Evolutionary conservation across 768 basidiomycete species (phyloP), one percentile per base, ranked within the genome.

Genomic region (Tubosaeta sp.): DNA sequence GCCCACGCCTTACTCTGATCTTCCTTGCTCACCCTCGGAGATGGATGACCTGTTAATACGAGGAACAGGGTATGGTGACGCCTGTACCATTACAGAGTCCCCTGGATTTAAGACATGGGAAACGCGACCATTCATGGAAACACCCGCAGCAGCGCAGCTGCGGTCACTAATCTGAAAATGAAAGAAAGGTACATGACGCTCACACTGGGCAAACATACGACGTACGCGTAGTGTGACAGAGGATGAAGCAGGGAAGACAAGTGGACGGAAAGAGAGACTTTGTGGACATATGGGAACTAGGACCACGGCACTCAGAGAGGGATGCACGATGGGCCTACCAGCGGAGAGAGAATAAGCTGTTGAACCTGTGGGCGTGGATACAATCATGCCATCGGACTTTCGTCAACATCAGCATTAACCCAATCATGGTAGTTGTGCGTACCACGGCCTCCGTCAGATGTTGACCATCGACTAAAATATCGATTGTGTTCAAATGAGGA

Each of bases 281-380:
- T 94, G 80, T 43, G 94, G 94, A 61, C 92, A 94, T 57, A 97
- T 95, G n/a, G 94, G 94, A 1, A 94, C 95, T 36, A 97, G 73
- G 13, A 97, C 87, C 45, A 96, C 78, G 1, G 93, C 90, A 52
- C 88, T 89, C 34, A 94, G 73, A 3, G 90, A 90, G 3, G 94
- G 94, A 56, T 96, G 94, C 0, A 96, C 92, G 58, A 97, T 96
- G 4, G 94, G 94, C 22, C 94, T 94, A 30, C 94, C 94, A 1
- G 94, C 90, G 3, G 93, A 95, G 21, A 97, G 77, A 1, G 94
- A 96, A 69, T 97, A 96, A 14, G 94, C 94, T 4, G 94, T 96
- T 19, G 94, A 96, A 6, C 94, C 94, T 3, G 94, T 97, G 19
- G 94, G 94, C 2, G 94, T 97, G 7, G 93, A 93, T 48, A 97